Evolutionary conservation across 176 grass and related monocot species (phyloP), one percentile per base, ranked within the genome.

Genomic region (Lolium multiflorum): DNA sequence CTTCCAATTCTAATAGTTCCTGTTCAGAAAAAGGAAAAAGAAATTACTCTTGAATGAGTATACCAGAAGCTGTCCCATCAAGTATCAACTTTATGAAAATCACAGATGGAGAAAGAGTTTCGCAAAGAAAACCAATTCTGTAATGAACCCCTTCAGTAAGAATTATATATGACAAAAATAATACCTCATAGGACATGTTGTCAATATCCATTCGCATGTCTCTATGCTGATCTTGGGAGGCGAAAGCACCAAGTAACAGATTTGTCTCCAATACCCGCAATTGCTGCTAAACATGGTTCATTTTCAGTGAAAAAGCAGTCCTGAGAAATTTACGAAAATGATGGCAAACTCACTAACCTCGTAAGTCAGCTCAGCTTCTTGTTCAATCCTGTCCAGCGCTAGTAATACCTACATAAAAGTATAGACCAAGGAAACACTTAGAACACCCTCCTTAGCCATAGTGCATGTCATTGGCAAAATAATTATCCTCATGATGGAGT

Each of bases 111-210:
- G 14, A 22, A 22, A 46, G 16, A 59, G 11, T 80, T 89, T 39
- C 31, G 31, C 76, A 70, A 80, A 10, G 73, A 85, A 65, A 73
- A 39, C 5, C 44, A 56, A 20, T 72, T 69, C 11, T 71, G 37
- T 39, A 81, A 52, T 44, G 43, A 89, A 85, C 9, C 60, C 74
- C 41, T 43, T 57, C 12, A 55, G 37, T 57, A 5, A 48, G 50
- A 74, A 87, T 5, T 52, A 74, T 47, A 47, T 47, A 10, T 47
- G 46, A 82, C 51, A 25, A 66, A 79, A 73, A 76, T 63, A 65
- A 31, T 93, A 93, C 95, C 95, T 95, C 95, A 74, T 97, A 98
- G 66, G 95, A 93, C 95, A 95, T 95, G 80, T 91, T 91, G 83
- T 98, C 93, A 31, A 95, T 95, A 85, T 93, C 89, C 95, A 95